phyloP scores from a whole-genome alignment of 768 basidiomycete species.

The Gymnopilus dilepis region DNA sequence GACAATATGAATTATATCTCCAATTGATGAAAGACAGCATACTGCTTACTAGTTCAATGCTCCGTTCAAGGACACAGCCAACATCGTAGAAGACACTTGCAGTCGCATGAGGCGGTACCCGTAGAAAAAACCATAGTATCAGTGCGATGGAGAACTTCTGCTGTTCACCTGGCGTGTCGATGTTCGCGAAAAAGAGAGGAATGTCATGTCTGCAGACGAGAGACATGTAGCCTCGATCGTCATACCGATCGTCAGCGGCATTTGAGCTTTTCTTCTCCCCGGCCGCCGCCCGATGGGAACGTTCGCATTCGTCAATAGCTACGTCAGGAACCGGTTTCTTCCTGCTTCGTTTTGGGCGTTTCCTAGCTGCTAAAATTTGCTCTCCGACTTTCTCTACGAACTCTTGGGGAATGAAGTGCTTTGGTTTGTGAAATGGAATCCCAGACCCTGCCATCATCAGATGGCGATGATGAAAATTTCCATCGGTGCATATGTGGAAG shows the following conservation, averaged over 20 bases:
- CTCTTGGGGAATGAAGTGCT: constrained; percentile 37
- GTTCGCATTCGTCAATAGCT: constrained; percentile 40
- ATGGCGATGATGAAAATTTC: constrained; percentile 46
- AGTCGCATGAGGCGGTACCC: constrained; percentile 33
- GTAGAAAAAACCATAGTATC: constrained; percentile 1
- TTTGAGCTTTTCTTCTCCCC: constrained; percentile 34
- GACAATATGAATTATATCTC: too few relatives aligned
- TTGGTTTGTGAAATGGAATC: constrained; percentile 35
- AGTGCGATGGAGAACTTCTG: constrained; percentile 35
- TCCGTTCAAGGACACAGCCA: constrained; percentile 39
- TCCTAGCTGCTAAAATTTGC: constrained; percentile 29
- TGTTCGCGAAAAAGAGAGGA: constrained; percentile 34
- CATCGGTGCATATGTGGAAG: constrained; percentile 41
- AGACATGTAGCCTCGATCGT: constrained; percentile 42
- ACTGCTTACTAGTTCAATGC: constrained; percentile 31
- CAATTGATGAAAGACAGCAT: too few relatives aligned
- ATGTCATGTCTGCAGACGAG: constrained; percentile 44
- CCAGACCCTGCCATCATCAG: constrained; percentile 32
- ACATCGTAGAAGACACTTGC: constrained; percentile 38
- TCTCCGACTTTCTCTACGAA: constrained; percentile 37
- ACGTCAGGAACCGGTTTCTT: constrained; percentile 32
- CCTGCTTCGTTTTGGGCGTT: constrained; percentile 8
- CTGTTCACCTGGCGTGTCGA: constrained; percentile 38
- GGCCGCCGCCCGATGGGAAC: constrained; percentile 34
- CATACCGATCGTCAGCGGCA: constrained; percentile 20